These are phyloP conservation scores for Castanea mollissima DNA, from an alignment of 306 rosid genomes.

Conservation along the genomic window DNA sequence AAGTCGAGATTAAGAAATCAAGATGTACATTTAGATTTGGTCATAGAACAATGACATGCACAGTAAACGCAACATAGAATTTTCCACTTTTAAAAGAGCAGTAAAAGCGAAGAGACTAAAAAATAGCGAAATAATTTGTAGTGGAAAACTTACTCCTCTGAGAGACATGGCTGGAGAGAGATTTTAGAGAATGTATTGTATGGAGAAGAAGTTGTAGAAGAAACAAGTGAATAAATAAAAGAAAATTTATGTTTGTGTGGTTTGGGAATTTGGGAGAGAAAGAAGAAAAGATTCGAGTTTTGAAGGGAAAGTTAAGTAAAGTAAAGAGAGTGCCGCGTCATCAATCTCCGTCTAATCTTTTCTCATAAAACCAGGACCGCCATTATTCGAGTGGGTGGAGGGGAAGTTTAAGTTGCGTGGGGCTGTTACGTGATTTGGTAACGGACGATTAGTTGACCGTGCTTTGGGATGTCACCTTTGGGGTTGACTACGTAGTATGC, in stretches of 20 bases:
- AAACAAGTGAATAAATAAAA: background rate
- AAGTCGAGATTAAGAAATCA: background rate
- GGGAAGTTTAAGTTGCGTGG: background rate
- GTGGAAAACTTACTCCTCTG: slow-evolving; percentile 46
- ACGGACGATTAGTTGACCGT: background rate
- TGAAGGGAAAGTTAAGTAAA: background rate
- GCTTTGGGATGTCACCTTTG: no score
- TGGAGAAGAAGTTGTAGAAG: slow-evolving; percentile 13
- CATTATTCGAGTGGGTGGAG: background rate
- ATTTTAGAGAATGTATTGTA: slow-evolving; percentile 1
- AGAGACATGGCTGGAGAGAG: slow-evolving; percentile 50
- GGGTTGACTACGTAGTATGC: no score
- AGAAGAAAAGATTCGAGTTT: background rate
- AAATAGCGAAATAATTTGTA: background rate
- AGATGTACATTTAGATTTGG: background rate
- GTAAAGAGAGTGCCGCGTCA: background rate
- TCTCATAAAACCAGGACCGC: background rate
- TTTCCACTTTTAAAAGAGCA: no score
- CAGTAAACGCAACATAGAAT: background rate
- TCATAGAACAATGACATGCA: background rate
- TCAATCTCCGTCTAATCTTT: background rate
- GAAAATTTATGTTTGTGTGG: background rate
- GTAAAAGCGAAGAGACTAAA: background rate
- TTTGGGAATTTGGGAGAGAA: background rate
- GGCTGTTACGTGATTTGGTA: background rate